Evolutionary conservation across 805 yeast species (phyloP), one percentile per base, ranked within the genome.

Genomic region (Zygosaccharomyces pseudorouxii): DNA sequence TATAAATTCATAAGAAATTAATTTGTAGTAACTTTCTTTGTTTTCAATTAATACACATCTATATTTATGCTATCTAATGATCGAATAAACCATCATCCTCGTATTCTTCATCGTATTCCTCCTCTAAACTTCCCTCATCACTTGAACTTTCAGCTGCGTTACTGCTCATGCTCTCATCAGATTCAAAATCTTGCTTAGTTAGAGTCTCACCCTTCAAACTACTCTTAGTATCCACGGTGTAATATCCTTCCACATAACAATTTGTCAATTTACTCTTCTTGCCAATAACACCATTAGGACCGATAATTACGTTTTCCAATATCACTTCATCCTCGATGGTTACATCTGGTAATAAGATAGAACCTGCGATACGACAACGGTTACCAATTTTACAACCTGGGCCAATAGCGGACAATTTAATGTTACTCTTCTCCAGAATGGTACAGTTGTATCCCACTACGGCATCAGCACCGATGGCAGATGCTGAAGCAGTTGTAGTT

Each of bases 391-490:
- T 70, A 69, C 96, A 87, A 57, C 78, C 75, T 9, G 73, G 67
- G 5, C 97, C 96, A 25, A 93, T 75, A 12, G 88, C 87, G 0
- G 95, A 78, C 52, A 93, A 79, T 70, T 93, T 93, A 45, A 93
- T 88, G 63, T 83, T 86, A 18, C 96, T 84, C 56, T 81, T 80
- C 59, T 89, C 97, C 16, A 89, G 93, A 46, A 93, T 65, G 1
- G 64, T 67, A n/a, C 92, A 78, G 31, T 72, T 70, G 9, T 71
- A 74, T 9, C 92, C 97, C 10, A 92, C 82, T 33, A 83, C 66
- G 0, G 96, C 86, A 66, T 92, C 99, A 8, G 82, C 83, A 48
- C 98, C 97, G 30, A 93, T 79, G 12, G 84, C 83, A 1, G 96
- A 92, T 4, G 67, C 58, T 4, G 60, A 50, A 11, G 58, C 51